These are phyloP conservation scores for Phaeomoniella chlamydospora DNA, from an alignment of 2,329 filamentous ascomycete species.

Conservation along the genomic window DNA sequence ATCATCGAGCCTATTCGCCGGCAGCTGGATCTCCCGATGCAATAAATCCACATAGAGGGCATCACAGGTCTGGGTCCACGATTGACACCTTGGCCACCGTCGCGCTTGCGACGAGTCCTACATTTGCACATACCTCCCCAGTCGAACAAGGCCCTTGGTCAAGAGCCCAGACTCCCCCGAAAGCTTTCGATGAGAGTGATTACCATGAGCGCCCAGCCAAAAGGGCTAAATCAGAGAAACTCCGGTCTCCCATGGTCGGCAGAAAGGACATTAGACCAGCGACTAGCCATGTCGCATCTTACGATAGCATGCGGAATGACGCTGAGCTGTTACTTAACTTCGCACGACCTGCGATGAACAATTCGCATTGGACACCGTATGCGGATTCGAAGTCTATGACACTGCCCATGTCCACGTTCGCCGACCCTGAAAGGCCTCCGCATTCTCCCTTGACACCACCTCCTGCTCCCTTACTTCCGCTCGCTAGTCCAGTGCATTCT, in stretches of 20 bases:
- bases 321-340: conserved; percentile 32
- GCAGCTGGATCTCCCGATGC: not conserved
- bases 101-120: conserved; percentile 33
- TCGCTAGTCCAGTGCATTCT: not conserved
- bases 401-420: conserved; percentile 1
- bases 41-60: conserved; percentile 11
- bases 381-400: not conserved
- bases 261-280: conserved; percentile 13
- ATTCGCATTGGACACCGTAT: not conserved
- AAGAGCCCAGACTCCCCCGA: conserved; percentile 13
- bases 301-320: conserved; percentile 28
- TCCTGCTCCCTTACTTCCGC: not conserved
- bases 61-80: conserved; percentile 29
- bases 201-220: conserved; percentile 39
- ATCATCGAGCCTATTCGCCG: conserved; percentile 1
- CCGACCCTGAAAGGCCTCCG: conserved; percentile 11
- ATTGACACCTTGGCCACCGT: conserved; percentile 36
- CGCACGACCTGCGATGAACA: conserved; percentile 16
- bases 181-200: conserved; percentile 13
- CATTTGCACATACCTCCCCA: conserved; percentile 20
- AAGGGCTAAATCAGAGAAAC: conserved; percentile 44
- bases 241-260: conserved; percentile 25
- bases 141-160: conserved; percentile 12
- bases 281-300: conserved; percentile 15
- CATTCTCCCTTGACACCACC: conserved; percentile 1